Base-by-base conservation (phyloP, 2,329 filamentous ascomycete genomes). In the Penicillium sp. region DNA sequence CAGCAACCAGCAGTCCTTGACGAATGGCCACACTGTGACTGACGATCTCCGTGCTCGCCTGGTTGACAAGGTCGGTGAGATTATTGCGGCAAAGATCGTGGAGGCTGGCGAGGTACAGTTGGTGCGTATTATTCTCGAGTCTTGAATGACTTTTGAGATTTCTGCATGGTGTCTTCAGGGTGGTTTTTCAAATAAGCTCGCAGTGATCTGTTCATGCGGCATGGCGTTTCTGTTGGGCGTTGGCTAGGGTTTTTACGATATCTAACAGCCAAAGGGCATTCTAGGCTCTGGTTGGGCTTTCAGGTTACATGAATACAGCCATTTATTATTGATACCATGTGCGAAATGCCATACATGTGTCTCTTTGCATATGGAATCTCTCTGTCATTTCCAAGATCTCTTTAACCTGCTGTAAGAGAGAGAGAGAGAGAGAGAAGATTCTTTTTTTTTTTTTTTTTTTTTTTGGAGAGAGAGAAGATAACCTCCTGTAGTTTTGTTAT, bases 71-170 rank as follows among this genome's bases (percentile, higher is more conserved):
- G 61, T 77, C 28, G 75, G 75, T 13, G 64, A 69, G 16, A 58
- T 75, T 16, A 59, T 76, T 42, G 73, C 71, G 4, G 53, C 55
- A 10, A 69, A 64, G 52, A 72, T 77, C 37, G 64, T 66, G 30
- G 72, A 75, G 35, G 60, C 65, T 30, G 69, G 71, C 8, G 67
- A 74, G 41, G 62, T 69, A 13, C 65, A 66, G 40, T 54, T 76
- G 50, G 72, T 68, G 22, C 68, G 68, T 55, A 63, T 66, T 5
- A 65, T 76, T 51, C 51, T 75, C 40, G 64, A 59, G 30, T 54
- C 60, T 14, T 66, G 59, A 48, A 27, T 27, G 13, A 13, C 22
- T 43, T 39, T 6, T 36, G 14, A 13, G 39, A 42, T 43, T 53
- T 44, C 38, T 18, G 16, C 33, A 25, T 46, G 14, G 11, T 46